phyloP scores from a whole-genome alignment of 2,329 filamentous ascomycete genomes.

The Leptodontidium sp. region DNA sequence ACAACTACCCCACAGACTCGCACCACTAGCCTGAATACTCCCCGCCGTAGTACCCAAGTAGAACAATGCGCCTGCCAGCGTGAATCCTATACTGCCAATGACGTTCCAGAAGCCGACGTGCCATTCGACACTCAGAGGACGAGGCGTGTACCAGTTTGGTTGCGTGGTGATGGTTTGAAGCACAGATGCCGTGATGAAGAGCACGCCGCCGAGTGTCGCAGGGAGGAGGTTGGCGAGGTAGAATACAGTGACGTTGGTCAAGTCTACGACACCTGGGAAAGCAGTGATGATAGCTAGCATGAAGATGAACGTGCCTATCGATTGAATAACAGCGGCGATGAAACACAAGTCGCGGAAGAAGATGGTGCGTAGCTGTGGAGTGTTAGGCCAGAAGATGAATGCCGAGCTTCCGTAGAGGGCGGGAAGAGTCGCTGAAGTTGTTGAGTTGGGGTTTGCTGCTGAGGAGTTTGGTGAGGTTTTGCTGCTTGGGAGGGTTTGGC shows the following conservation, averaged over 20 bases:
- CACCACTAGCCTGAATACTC: conserved; percentile 26
- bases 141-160: conserved; percentile 32
- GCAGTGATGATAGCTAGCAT: conserved; percentile 31
- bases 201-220: conserved; percentile 35
- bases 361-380: conserved; percentile 23
- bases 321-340: conserved; percentile 29
- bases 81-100: conserved; percentile 37
- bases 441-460: conserved; percentile 5
- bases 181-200: conserved; percentile 32
- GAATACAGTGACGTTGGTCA: conserved; percentile 25
- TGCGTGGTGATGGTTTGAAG: conserved; percentile 32
- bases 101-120: conserved; percentile 33
- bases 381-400: conserved; percentile 35
- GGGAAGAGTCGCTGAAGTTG: conserved; percentile 16
- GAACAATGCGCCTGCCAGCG: conserved; percentile 32
- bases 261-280: conserved; percentile 34
- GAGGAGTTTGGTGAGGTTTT: conserved; percentile 19
- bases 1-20: conserved; percentile 39
- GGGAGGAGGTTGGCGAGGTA: conserved; percentile 34
- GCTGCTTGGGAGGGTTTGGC: conserved; percentile 17
- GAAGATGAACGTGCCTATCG: conserved; percentile 38
- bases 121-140: conserved; percentile 28
- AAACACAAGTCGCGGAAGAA: conserved; percentile 32
- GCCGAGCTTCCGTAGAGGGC: conserved; percentile 29
- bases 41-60: conserved; percentile 28